Evolutionary conservation across 208 protist species (phyloP).

Genomic region (Borovskyia barvae): DNA sequence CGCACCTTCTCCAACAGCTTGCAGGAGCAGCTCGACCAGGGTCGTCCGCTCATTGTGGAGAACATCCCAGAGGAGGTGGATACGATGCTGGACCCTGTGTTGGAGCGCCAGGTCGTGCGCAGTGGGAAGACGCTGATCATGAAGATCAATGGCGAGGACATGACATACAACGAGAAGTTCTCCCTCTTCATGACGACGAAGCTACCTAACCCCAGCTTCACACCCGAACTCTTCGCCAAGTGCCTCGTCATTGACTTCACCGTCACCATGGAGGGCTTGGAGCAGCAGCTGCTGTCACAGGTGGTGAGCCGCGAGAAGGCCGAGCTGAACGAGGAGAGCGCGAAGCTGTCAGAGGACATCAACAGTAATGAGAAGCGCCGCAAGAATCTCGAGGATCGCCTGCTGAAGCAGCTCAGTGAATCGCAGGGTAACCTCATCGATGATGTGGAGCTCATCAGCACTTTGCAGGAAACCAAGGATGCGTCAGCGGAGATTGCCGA

Average conservation of each 20-base stretch:
- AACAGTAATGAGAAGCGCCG: conserved; percentile 96
- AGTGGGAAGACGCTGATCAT: conserved; percentile 87
- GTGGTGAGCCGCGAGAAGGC: conserved; percentile 97
- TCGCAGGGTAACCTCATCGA: conserved; percentile 93
- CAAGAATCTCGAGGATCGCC: conserved; percentile 92
- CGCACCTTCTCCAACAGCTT: conserved; percentile 92
- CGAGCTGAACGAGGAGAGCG: conserved; percentile 97
- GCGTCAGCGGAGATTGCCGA: conserved; percentile 96
- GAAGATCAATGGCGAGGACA: conserved; percentile 92
- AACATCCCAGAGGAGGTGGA: conserved; percentile 98
- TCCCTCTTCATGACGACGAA: conserved; percentile 98
- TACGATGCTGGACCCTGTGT: conserved; percentile 97
- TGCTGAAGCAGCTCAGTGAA: conserved; percentile 95
- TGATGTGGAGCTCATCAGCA: conserved; percentile 94
- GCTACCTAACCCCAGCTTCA: conserved; percentile 98
- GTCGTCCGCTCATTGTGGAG: conserved; percentile 94
- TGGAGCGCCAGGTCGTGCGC: conserved; percentile 95
- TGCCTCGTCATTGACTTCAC: conserved; percentile 98
- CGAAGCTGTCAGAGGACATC: conserved; percentile 95
- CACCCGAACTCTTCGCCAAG: conserved; percentile 97
- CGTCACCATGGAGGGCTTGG: conserved; percentile 98
- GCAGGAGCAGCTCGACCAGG: conserved; percentile 93
- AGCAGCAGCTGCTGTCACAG: conserved; percentile 96
- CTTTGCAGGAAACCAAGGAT: conserved; percentile 97
- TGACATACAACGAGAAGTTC: conserved; percentile 94